Percentiles rank a stretch among this genome's conserved stretches.
phyloP scores from a whole-genome alignment of 1,139 yeast species.

The Hansenula anomala region DNA sequence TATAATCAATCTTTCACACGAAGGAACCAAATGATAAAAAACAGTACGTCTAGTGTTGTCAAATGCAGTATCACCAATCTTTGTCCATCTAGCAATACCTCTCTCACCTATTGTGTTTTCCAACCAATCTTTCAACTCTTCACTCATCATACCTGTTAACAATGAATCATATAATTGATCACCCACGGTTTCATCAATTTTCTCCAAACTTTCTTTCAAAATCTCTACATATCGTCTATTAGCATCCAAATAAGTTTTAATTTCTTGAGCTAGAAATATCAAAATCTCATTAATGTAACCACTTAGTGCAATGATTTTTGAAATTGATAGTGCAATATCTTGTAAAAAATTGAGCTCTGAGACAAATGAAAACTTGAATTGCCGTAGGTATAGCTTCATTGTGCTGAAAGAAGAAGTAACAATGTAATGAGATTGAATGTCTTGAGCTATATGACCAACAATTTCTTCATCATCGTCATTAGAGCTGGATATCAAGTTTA shows the following conservation, averaged over 20 bases:
- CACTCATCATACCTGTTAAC: slow-evolving; percentile 53
- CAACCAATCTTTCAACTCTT: slow-evolving; percentile 43
- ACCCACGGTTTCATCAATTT: slow-evolving; percentile 23
- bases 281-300: slow-evolving; percentile 39
- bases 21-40: slow-evolving; percentile 50
- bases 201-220: slow-evolving; percentile 18
- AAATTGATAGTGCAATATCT: slow-evolving; percentile 26
- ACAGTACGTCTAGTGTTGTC: slow-evolving; percentile 42
- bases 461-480: slow-evolving; percentile 19
- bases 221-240: slow-evolving; percentile 32
- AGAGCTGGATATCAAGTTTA: slow-evolving; percentile 7
- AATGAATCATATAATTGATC: slow-evolving; percentile 44
- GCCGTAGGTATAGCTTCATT: slow-evolving; percentile 15
- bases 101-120: slow-evolving; percentile 58
- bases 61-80: slow-evolving; percentile 43
- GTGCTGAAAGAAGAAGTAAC: slow-evolving; percentile 17
- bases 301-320: slow-evolving; percentile 27
- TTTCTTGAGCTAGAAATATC: slow-evolving; percentile 30
- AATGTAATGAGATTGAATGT: slow-evolving; percentile 13
- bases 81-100: slow-evolving; percentile 57
- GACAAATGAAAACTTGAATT: slow-evolving; percentile 8
- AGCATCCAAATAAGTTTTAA: slow-evolving; percentile 37
- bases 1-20: slow-evolving; percentile 52
- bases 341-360: slow-evolving; percentile 16
- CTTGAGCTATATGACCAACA: slow-evolving; percentile 8